These are phyloP conservation scores for Kodamaea anthophila DNA, from an alignment of 1,139 yeast species.

Conservation along the genomic window DNA sequence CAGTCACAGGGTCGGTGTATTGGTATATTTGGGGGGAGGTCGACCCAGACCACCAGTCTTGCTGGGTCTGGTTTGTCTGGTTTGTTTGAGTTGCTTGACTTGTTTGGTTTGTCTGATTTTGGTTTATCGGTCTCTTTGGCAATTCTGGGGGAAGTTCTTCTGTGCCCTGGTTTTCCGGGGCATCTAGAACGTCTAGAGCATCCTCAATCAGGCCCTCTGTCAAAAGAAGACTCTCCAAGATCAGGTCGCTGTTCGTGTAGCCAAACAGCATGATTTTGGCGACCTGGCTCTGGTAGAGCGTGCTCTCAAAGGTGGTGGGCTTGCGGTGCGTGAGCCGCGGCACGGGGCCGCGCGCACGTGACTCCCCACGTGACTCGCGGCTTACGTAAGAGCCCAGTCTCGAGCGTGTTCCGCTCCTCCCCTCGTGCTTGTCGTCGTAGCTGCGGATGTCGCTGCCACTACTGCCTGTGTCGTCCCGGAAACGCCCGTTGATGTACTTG, in stretches of 20 bases:
- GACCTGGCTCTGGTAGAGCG: slow-evolving; percentile 34
- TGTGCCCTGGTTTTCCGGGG: slow-evolving; percentile 29
- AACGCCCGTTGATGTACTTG: slow-evolving; percentile 45
- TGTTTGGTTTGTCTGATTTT: slow-evolving; percentile 2
- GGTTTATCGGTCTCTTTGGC: slow-evolving; percentile 40
- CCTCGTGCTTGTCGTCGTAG: slow-evolving; percentile 22
- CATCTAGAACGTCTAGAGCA: slow-evolving; percentile 44
- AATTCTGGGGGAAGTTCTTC: slow-evolving; percentile 31
- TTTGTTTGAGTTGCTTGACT: slow-evolving; percentile 9
- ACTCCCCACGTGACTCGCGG: slow-evolving; percentile 4
- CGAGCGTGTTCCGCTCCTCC: slow-evolving; percentile 12
- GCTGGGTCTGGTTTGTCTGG: slow-evolving; percentile 4
- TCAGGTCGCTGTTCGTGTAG: slow-evolving; percentile 39
- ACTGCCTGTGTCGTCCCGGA: slow-evolving; percentile 29
- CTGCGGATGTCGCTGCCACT: slow-evolving; percentile 20
- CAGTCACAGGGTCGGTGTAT: slow-evolving; percentile 58
- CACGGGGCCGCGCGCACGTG: slow-evolving; percentile 10
- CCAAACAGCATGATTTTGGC: slow-evolving; percentile 41
- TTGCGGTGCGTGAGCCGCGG: slow-evolving; percentile 39
- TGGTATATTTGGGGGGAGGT: slow-evolving; percentile 43
- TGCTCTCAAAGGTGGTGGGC: slow-evolving; percentile 37
- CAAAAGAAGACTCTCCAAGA: slow-evolving; percentile 44
- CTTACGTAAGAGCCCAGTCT: slow-evolving; percentile 7
- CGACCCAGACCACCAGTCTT: slow-evolving; percentile 5
- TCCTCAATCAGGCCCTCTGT: slow-evolving; percentile 42